Conservation (phyloP, 2,329 filamentous ascomycete genomes). For the Didymella pomorum region DNA sequence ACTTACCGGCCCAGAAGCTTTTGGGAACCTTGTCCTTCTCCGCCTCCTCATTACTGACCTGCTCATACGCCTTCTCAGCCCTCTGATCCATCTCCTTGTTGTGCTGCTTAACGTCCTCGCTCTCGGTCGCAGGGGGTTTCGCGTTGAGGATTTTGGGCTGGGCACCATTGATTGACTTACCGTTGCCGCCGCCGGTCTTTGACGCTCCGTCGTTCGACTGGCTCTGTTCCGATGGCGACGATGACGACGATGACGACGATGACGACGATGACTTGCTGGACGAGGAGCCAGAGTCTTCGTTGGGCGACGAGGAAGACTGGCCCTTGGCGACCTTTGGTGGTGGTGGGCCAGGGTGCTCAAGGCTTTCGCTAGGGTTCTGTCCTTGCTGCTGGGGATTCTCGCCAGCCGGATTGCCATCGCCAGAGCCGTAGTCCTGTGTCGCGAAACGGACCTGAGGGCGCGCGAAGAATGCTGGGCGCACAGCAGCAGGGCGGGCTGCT, state of each 20-base stretch:
- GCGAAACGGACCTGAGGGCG: slow-evolving; percentile 47
- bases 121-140: slow-evolving; percentile 44
- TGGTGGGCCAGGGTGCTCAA: slow-evolving; percentile 57
- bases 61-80: slow-evolving; percentile 53
- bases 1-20: slow-evolving; percentile 53
- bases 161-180: slow-evolving; percentile 47
- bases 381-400: slow-evolving; percentile 56
- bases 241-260: slow-evolving; percentile 17
- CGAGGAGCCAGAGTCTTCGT: slow-evolving; percentile 29
- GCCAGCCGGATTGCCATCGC: slow-evolving; percentile 52
- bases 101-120: slow-evolving; percentile 54
- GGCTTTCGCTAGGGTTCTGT: slow-evolving; percentile 48
- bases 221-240: slow-evolving; percentile 16
- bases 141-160: slow-evolving; percentile 55
- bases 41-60: slow-evolving; percentile 48
- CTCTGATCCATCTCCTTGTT: slow-evolving; percentile 55
- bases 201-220: slow-evolving; percentile 21
- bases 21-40: slow-evolving; percentile 53
- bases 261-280: slow-evolving; percentile 20
- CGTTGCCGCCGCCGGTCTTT: slow-evolving; percentile 23
- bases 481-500: slow-evolving; percentile 32
- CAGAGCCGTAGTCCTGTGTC: slow-evolving; percentile 54
- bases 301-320: slow-evolving; percentile 42
- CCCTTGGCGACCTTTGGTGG: slow-evolving; percentile 53
- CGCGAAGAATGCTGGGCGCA: slow-evolving; percentile 39